Evolutionary conservation across 1,284 basidiomycete genomes (phyloP), one percentile per base, ranked within the genome.

Genomic region (Trametes polyzona): DNA sequence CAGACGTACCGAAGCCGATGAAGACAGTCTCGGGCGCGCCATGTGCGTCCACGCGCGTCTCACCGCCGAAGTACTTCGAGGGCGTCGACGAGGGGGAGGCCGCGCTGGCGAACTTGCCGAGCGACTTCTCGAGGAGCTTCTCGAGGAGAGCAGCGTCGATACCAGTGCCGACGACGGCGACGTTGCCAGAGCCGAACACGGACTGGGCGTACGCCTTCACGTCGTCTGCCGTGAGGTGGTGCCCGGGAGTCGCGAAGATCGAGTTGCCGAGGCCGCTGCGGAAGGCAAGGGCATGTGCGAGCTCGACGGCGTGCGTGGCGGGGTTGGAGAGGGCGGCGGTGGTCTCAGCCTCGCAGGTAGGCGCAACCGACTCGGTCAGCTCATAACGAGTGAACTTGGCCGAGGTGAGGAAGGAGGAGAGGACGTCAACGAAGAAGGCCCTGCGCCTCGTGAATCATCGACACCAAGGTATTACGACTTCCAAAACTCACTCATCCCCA

Each of bases 241-340:
- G 77, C 70, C 91, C 84, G n/a, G 84, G 76, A 14, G 87, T 78
- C 24, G 93, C 89, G 74, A 92, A 95, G 62, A 97, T 82, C 40
- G 93, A 90, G 68, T 92, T 84, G 68, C 95, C 94, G 67, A 98
- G 91, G 26, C 95, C 93, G 52, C 80, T 79, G 69, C 94, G 93
- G 90, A 97, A 97, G 42, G 95, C 95, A 55, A 95, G 78, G 42
- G 83, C 76, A 73, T 97, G 95, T 17, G 94, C 94, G 48, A 89
- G 75, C 71, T 98, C 95, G 57, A 95, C 55, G 29, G 92, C 92
- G 61, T 78, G 78, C 2, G 83, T 82, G 14, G 80, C 78, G 14
- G 93, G 85, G 62, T 90, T 78, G 37, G 78, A 72, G 49, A 79
- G 73, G n/a, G 87, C 90, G 39, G 83, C 78, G 33, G 81, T 73